Percentiles rank a stretch among this genome's conserved stretches.
These are phyloP conservation scores for Atalantia buxifolia DNA, from an alignment of 345 rosid species.

Conservation along the genomic window DNA sequence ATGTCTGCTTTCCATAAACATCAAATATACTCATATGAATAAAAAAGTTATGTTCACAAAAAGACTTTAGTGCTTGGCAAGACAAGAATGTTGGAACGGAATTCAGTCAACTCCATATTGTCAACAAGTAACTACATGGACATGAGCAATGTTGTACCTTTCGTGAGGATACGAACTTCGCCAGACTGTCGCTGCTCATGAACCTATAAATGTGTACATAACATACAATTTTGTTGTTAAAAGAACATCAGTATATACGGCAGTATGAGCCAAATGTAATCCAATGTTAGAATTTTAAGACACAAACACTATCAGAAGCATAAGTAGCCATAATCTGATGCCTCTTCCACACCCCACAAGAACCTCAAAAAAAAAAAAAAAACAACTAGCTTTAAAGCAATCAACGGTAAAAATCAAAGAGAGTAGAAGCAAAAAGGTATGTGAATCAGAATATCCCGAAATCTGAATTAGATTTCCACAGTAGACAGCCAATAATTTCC, in stretches of 20 bases:
- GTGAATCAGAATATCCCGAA: neutral
- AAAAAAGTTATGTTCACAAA: neutral
- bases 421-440: neutral
- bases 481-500: neutral
- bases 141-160: slow-evolving; percentile 28
- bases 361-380: neutral
- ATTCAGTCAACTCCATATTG: neutral
- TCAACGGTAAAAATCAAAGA: neutral
- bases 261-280: neutral
- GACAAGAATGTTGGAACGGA: neutral
- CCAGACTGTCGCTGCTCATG: slow-evolving; percentile 26
- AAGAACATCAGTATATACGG: neutral
- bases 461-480: neutral
- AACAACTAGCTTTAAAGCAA: neutral
- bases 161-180: slow-evolving; percentile 42
- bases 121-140: neutral
- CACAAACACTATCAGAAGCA: neutral
- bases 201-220: slow-evolving; percentile 24
- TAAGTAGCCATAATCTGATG: neutral
- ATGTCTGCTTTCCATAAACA: neutral
- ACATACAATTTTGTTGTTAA: neutral
- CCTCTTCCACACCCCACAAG: neutral
- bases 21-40: neutral
- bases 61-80: neutral
- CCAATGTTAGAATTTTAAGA: neutral